Evolutionary conservation across 805 yeast species (phyloP).

Genomic region (Candida loeiensis): DNA sequence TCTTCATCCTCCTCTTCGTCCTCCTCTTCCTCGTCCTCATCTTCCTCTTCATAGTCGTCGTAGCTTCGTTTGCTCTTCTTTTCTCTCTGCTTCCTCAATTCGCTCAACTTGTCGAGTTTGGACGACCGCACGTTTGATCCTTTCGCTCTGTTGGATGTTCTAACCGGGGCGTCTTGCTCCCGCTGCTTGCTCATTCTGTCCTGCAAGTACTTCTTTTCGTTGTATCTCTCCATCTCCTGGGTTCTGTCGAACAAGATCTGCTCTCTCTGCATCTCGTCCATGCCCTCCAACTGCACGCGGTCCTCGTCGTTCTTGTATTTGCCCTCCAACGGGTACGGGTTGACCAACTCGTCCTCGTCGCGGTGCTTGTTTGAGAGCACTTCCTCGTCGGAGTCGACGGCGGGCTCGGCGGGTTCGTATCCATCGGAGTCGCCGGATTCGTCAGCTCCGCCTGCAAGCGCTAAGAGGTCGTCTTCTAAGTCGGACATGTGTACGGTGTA

Average conservation of each 20-base stretch:
- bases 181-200: slow-evolving; percentile 69
- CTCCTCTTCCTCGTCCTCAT: slow-evolving; percentile 21
- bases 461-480: slow-evolving; percentile 92
- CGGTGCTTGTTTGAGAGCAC: slow-evolving; percentile 6
- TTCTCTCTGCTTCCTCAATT: slow-evolving; percentile 72
- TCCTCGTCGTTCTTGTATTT: slow-evolving; percentile 83
- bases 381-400: slow-evolving; percentile 24
- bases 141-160: slow-evolving; percentile 34
- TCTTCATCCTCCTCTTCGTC: slow-evolving; percentile 36
- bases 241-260: slow-evolving; percentile 86
- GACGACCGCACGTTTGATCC: slow-evolving; percentile 27
- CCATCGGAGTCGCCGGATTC: slow-evolving; percentile 52
- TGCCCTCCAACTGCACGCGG: slow-evolving; percentile 54
- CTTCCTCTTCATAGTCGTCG: slow-evolving; percentile 13
- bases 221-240: slow-evolving; percentile 84
- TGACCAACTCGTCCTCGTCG: slow-evolving; percentile 39
- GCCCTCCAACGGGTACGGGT: slow-evolving; percentile 93
- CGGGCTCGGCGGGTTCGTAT: slow-evolving; percentile 22
- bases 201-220: slow-evolving; percentile 78
- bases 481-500: slow-evolving; percentile 54
- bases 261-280: slow-evolving; percentile 94
- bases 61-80: slow-evolving; percentile 45
- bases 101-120: slow-evolving; percentile 58
- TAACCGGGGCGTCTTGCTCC: slow-evolving; percentile 26
- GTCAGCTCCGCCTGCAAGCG: slow-evolving; percentile 57